Base-by-base conservation (phyloP, 768 basidiomycete genomes). In the Xerocomus potaroensis region DNA sequence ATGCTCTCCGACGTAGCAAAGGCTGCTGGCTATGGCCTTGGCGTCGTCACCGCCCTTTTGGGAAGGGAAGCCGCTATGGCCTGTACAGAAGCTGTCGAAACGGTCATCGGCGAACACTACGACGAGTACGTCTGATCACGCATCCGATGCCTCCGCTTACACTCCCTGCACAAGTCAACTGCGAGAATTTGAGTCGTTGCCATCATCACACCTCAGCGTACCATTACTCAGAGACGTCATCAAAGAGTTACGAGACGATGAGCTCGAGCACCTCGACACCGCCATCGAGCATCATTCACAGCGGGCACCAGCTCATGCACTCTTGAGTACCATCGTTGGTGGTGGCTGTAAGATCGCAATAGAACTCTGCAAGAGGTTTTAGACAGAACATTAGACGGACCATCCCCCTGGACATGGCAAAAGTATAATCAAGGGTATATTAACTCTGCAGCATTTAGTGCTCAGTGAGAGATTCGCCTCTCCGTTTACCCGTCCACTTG, bases 81-180 rank as follows among this genome's bases (percentile, higher is more conserved):
- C 6, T 97, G 94, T 59, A 98, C 94, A 0, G 94, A 98, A 65
- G 94, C 94, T 0, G 93, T 98, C 16, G 94, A 98, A 66, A 96
- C 94, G 0, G 91, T 91, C 46, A 98, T 98, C 43, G 94, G 94
- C 32, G 94, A 98, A 66, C 94, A 98, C 67, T 98, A 98, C 59
- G 91, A 97, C 64, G 92, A 96, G 94, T 95, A 63, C 62, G 90
- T 77, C 45, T 36, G 30, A 45, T n/a, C 30, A 8, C 42, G 12
- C 16, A 23, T 32, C 38, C 14, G 19, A 2, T 26, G 12, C 15
- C 19, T 27, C 31, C 26, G 44, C 51, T 58, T 10, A 61, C 23
- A 35, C 29, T 41, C 12, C 42, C 21, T 27, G 26, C 26, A 24
- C 36, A 47, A 96, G 93, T 58, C 94, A 97, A 73, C 73, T 97